Conservation (phyloP, 2,329 filamentous ascomycete genomes). For the Chaetomiaceae sp. region DNA sequence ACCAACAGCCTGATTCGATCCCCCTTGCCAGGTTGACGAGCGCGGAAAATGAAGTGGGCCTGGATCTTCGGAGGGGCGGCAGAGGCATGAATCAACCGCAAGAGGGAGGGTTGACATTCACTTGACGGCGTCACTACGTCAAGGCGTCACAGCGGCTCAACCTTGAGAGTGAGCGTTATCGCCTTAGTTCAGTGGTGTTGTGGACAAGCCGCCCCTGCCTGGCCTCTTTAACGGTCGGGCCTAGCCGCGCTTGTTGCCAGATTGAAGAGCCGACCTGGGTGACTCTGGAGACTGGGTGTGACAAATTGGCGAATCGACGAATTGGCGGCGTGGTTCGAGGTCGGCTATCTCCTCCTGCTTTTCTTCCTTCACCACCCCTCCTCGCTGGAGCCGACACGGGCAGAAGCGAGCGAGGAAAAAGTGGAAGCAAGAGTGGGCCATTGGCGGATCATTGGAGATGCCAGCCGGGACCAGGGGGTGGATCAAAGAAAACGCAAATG, state of each 20-base stretch:
- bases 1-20: conserved; percentile 24
- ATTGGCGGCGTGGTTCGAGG: conserved; percentile 1
- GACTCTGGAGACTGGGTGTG: neutral
- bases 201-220: neutral
- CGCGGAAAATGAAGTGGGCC: conserved; percentile 24
- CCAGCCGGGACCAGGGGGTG: conserved; percentile 13
- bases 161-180: no score
- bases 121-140: neutral
- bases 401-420: conserved; percentile 22
- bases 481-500: neutral
- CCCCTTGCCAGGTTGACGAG: conserved; percentile 1
- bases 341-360: conserved; percentile 14
- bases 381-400: conserved; percentile 23
- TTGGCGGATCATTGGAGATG: conserved; percentile 16
- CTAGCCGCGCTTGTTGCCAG: neutral
- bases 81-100: conserved; percentile 22
- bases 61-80: conserved; percentile 14
- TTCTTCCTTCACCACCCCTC: neutral
- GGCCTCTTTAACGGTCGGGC: neutral
- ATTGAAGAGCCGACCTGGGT: neutral
- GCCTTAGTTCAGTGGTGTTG: no score
- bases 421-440: conserved; percentile 10
- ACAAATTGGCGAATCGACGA: neutral
- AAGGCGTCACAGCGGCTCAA: neutral
- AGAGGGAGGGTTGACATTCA: conserved; percentile 1